Percentiles rank a stretch among this genome's conserved stretches.
Conservation (phyloP, 805 yeast genomes). For the Kodamaea kaohsiungensis region DNA sequence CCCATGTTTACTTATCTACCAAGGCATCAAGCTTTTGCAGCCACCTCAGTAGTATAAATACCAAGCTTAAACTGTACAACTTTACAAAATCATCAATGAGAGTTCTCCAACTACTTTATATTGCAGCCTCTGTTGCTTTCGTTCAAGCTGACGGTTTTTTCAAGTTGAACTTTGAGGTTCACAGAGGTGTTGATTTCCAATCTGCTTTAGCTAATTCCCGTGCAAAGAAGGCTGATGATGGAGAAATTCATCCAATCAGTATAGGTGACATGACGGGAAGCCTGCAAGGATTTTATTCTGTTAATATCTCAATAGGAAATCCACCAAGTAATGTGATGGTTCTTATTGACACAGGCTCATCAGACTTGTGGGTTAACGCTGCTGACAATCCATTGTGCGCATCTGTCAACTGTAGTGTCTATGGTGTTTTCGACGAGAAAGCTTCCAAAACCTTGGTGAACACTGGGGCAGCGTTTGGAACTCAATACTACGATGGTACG, state of each 20-base stretch:
- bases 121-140: neutral
- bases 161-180: constrained; percentile 25
- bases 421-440: constrained; percentile 20
- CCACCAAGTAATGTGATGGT: constrained; percentile 54
- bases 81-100: neutral
- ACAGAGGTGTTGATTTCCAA: constrained; percentile 18
- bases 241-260: neutral
- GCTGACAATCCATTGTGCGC: constrained; percentile 20
- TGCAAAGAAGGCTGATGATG: constrained; percentile 11
- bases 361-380: constrained; percentile 64
- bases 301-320: constrained; percentile 51
- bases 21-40: neutral
- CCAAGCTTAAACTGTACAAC: neutral
- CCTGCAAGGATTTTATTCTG: constrained; percentile 16
- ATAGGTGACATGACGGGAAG: no score
- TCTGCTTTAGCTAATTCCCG: constrained; percentile 16
- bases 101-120: neutral
- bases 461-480: constrained; percentile 26
- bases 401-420: constrained; percentile 17
- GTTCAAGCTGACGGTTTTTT: constrained; percentile 19
- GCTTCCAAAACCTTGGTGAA: constrained; percentile 15
- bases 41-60: neutral
- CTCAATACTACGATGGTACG: constrained; percentile 49
- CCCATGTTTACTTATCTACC: neutral
- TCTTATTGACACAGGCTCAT: constrained; percentile 72